Conservation (phyloP, 768 basidiomycete species). For the Cyclocybe aegerita region DNA sequence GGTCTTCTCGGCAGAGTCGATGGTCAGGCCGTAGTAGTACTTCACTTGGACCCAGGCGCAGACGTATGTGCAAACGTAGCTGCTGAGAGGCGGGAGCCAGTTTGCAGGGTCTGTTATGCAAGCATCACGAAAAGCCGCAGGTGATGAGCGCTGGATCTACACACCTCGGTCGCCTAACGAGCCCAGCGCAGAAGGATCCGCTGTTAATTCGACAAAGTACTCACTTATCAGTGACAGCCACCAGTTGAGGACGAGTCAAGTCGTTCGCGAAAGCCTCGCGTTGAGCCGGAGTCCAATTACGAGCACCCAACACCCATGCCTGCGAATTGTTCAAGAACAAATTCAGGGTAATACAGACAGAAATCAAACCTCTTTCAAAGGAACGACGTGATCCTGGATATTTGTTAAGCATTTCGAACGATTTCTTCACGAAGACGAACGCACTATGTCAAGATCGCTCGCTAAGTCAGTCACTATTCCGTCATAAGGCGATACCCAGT, state of each 20-base stretch:
- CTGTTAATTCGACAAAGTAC: constrained; percentile 1
- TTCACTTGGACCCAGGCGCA: constrained; percentile 52
- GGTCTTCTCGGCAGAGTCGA: constrained; percentile 48
- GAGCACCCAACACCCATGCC: constrained; percentile 57
- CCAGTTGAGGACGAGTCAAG: constrained; percentile 50
- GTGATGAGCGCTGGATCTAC: background rate
- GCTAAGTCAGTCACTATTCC: constrained; percentile 39
- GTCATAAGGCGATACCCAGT: constrained; percentile 53
- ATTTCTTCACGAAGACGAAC: constrained; percentile 10
- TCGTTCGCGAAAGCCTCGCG: constrained; percentile 55
- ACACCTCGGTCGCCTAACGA: background rate
- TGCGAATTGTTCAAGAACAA: constrained; percentile 10
- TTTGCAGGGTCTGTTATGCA: constrained; percentile 32
- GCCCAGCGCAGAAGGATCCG: background rate
- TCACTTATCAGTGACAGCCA: constrained; percentile 43
- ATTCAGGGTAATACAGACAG: background rate
- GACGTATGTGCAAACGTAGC: constrained; percentile 49
- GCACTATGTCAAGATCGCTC: constrained; percentile 48
- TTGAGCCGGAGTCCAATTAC: constrained; percentile 47
- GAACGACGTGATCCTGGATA: constrained; percentile 48
- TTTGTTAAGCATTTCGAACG: background rate
- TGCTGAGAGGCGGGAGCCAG: constrained; percentile 44
- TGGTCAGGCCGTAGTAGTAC: constrained; percentile 42
- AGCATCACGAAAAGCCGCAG: background rate
- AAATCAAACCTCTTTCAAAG: constrained; percentile 43